Evolutionary conservation across 2,329 filamentous ascomycete species (phyloP), one percentile per base, ranked within the genome.

Genomic region (Coleophoma cylindrospora): DNA sequence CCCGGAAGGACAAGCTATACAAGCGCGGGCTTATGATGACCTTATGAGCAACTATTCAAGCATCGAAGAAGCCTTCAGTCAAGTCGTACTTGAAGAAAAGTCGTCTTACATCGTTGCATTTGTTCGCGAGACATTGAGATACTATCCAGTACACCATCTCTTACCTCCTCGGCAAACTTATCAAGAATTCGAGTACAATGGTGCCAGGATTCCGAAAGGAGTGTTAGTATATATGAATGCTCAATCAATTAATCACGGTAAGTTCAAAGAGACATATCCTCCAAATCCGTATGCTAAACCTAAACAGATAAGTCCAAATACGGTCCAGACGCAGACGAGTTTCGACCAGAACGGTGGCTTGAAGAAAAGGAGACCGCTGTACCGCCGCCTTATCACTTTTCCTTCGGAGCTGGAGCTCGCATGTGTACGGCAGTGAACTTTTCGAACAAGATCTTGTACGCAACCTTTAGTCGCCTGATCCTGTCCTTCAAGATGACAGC

Each of bases 51-150:
- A 41, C 12, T 55, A 55, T 27, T 34, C 34, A 17, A 54, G 13
- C 17, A n/a, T 46, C 7, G 52, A 55, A 49, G 45, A 51, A 40
- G 53, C 53, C 3, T 55, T 55, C 47, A 49, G 49, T 13, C 40
- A 50, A 19, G 44, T 43, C 15, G 45, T 57, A 4, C 43, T 40
- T n/a, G 47, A 50, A 45, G 57, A 59, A 36, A 59, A 47, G 17
- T 56, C 50, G 14, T 19, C 49, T 1, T 57, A 56, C 14, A 27
- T 57, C 34, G 38, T 36, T 10, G 57, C 49, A 3, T 50, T 59
- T 12, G 57, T 59, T 3, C 50, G 53, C 21, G 54, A 59, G 41
- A 47, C 50, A 14, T 49, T 57, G 27, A 48, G 53, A 33, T 54
- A 50, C 40, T 60, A 53, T n/a, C 56, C 57, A 7, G 56, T 27